Evolutionary conservation across 2,329 filamentous ascomycete species (phyloP).

Genomic region (Talaromyces sp.): DNA sequence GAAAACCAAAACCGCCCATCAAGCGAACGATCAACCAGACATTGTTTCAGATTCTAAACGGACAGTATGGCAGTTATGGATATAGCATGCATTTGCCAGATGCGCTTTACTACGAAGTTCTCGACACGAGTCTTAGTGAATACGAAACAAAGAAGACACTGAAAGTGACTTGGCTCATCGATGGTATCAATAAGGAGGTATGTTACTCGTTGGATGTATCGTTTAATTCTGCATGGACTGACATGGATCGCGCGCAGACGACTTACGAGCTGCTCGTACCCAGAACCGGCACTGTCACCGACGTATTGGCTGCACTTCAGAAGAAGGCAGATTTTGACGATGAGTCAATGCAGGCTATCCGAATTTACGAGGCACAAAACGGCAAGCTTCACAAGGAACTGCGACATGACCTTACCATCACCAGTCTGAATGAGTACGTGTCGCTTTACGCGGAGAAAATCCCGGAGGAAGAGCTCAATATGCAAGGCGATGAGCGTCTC

Average conservation of each 20-base stretch:
- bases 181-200: slow-evolving; percentile 88
- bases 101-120: slow-evolving; percentile 83
- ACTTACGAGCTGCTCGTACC: slow-evolving; percentile 73
- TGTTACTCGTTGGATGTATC: background rate
- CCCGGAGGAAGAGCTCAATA: slow-evolving; percentile 63
- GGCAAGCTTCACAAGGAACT: slow-evolving; percentile 84
- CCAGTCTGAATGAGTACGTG: slow-evolving; percentile 82
- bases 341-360: slow-evolving; percentile 70
- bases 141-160: slow-evolving; percentile 88
- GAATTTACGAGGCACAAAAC: slow-evolving; percentile 78
- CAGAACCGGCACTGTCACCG: slow-evolving; percentile 77
- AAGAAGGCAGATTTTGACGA: slow-evolving; percentile 79
- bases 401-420: slow-evolving; percentile 66
- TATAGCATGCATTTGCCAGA: slow-evolving; percentile 69
- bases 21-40: slow-evolving; percentile 70
- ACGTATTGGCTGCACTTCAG: slow-evolving; percentile 72
- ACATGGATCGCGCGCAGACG: background rate
- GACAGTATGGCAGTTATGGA: slow-evolving; percentile 69
- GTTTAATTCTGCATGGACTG: background rate
- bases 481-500: slow-evolving; percentile 65
- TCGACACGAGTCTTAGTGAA: slow-evolving; percentile 92
- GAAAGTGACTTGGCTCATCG: slow-evolving; percentile 79
- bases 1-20: slow-evolving; percentile 73
- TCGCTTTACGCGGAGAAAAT: slow-evolving; percentile 77
- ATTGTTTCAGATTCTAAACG: slow-evolving; percentile 75